Conservation (phyloP, 148 eudicot species). For the Heliamphora exappendiculata region DNA sequence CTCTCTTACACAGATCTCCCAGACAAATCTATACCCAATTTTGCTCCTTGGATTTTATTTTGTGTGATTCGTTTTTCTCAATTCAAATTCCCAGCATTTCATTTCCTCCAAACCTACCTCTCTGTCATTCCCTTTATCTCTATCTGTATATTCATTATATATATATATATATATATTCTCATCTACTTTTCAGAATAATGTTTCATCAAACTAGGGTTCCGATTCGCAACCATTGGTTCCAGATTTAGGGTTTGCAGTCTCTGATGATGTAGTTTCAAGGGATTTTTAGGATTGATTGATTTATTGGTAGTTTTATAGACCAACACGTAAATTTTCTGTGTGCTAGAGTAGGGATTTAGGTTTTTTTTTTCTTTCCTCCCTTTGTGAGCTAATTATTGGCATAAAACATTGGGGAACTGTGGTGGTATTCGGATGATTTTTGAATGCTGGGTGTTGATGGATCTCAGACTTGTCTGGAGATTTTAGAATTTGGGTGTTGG, state of each 20-base stretch:
- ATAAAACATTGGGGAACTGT: not conserved
- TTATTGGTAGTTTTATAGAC: not conserved
- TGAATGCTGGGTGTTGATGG: constrained; percentile 5
- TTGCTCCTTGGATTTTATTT: constrained; percentile 11
- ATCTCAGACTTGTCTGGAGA: constrained; percentile 9
- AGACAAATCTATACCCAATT: not conserved
- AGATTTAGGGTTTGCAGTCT: constrained; percentile 8
- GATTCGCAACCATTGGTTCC: not conserved
- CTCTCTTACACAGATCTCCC: constrained; percentile 12
- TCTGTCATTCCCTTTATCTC: not conserved
- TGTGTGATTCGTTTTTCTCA: not conserved
- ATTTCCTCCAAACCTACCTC: not conserved
- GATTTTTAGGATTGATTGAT: not conserved
- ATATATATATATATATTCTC: not conserved
- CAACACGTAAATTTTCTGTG: not conserved
- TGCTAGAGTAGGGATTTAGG: not conserved
- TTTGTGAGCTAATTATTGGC: not conserved
- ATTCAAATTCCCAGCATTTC: not conserved
- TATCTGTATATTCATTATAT: not conserved
- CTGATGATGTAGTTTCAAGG: constrained; percentile 4
- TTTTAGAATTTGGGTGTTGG: not conserved
- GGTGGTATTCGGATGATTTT: not conserved
- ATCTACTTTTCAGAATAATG: not conserved
- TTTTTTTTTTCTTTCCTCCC: not conserved
- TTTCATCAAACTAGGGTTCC: constrained; percentile 5